Evolutionary conservation across 371 early-diverging fungal genomes (phyloP).

Genomic region (Mucor mucedo): DNA sequence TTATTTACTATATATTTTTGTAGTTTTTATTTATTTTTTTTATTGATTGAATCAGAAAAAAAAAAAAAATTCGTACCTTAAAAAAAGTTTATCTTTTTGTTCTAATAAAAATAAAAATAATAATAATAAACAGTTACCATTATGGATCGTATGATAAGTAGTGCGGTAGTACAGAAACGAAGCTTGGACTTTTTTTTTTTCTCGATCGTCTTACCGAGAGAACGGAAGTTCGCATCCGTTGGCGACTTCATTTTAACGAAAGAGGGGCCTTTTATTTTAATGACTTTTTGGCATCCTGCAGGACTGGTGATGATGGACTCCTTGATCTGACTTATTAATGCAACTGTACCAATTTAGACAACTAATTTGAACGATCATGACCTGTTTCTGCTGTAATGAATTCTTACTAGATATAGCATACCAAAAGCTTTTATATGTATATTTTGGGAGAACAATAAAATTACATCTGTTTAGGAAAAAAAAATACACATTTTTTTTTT

Average conservation of each 20-base stretch:
- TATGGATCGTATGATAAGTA: background rate
- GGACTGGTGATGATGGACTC: background rate
- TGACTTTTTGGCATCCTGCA: constrained; percentile 1
- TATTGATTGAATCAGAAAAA: constrained; percentile 6
- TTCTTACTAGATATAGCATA: background rate
- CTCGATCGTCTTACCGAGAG: background rate
- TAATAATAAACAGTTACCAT: background rate
- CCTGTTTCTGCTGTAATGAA: background rate
- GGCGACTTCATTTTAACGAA: background rate
- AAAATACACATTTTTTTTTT: no score
- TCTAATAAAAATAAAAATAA: constrained; percentile 1
- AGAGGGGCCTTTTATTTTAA: background rate
- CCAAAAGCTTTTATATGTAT: background rate
- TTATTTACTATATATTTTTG: background rate
- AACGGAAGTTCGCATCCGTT: background rate
- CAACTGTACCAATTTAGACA: no score
- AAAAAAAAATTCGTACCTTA: background rate
- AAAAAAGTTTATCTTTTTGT: background rate
- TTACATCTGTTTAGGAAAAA: no score
- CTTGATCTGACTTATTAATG: no score
- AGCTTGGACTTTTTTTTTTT: background rate
- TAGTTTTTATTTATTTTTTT: background rate
- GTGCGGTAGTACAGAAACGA: background rate
- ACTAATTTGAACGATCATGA: no score
- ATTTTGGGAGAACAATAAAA: background rate